Conservation (phyloP, 2,329 filamentous ascomycete genomes). For the Fusarium ambrosium region DNA sequence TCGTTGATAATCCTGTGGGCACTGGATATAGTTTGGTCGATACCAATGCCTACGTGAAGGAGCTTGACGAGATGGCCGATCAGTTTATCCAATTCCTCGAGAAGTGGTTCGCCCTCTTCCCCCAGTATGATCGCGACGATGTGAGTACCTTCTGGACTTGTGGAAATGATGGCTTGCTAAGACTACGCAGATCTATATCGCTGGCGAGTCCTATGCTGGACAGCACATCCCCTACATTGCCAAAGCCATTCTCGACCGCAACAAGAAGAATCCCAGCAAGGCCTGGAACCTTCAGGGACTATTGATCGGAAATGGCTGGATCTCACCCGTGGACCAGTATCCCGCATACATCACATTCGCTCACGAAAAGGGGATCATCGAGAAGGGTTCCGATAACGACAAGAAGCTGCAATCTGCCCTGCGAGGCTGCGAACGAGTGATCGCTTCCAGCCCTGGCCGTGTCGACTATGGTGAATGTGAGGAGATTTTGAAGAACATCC, state of each 20-base stretch:
- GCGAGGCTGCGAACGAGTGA: constrained; percentile 75
- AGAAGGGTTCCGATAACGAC: constrained; percentile 74
- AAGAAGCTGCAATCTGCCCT: constrained; percentile 77
- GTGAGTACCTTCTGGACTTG: constrained; percentile 67
- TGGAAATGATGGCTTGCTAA: constrained; percentile 34
- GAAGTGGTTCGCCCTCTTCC: constrained; percentile 91
- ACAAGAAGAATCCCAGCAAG: constrained; percentile 68
- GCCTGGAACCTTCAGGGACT: constrained; percentile 86
- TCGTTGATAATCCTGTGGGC: constrained; percentile 96
- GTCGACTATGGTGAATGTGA: constrained; percentile 84
- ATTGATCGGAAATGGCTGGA: constrained; percentile 98
- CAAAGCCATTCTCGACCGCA: constrained; percentile 89
- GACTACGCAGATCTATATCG: constrained; percentile 81
- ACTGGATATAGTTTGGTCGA: constrained; percentile 97
- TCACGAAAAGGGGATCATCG: constrained; percentile 80
- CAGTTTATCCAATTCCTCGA: constrained; percentile 92
- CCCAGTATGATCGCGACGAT: constrained; percentile 91
- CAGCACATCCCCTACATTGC: constrained; percentile 98
- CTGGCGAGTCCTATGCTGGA: constrained; percentile 96
- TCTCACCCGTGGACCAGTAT: constrained; percentile 91
- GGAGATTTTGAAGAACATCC: constrained; percentile 78
- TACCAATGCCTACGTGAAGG: constrained; percentile 86
- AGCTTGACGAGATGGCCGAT: constrained; percentile 88
- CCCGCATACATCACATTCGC: constrained; percentile 86
- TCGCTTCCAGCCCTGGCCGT: constrained; percentile 60